Evolutionary conservation across 2,329 filamentous ascomycete species (phyloP), one percentile per base, ranked within the genome.

Genomic region (Xylaria sp.): DNA sequence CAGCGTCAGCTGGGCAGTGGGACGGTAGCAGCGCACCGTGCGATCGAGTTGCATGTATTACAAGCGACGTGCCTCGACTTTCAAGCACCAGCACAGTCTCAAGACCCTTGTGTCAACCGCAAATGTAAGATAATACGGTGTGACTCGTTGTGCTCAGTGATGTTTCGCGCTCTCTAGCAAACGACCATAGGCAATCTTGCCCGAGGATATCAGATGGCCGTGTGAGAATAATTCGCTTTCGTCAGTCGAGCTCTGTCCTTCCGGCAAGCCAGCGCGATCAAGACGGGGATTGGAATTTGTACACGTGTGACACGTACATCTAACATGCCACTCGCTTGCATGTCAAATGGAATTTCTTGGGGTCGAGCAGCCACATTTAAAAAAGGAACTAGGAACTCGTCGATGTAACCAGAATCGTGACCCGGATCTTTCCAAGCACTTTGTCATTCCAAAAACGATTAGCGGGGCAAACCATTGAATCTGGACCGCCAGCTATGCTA

Each of bases 291-390:
- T 34, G 57, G 25, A 41, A 48, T 31, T 28, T 54, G 44, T 39
- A 63, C 46, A 54, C 12, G 57, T 54, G 34, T 66, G 46, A 50
- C 52, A 63, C 63, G 58, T 59, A 63, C 65, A 37, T 51, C 62
- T 69, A 39, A 57, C 56, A 58, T 58, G n/a, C 62, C 66, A 62
- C 44, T 65, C 62, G 66, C 66, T 69, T 69, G 58, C 57, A 57
- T 23, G 5, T 41, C 51, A 62, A 69, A 51, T 58, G 62, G 56
- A 62, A 62, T 61, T 61, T 62, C 31, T 56, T 65, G 66, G 62
- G 28, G 62, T 65, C 61, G 23, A 48, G 41, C 44, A 46, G 51
- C 51, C 51, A 58, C 55, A 15, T 50, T 23, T 12, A 50, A 23
- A 67, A 61, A 60, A 31, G 58, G 44, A 57, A 61, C 62, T 50